Evolutionary conservation across 2,329 filamentous ascomycete genomes (phyloP).

Genomic region (Beauveria asiatica): DNA sequence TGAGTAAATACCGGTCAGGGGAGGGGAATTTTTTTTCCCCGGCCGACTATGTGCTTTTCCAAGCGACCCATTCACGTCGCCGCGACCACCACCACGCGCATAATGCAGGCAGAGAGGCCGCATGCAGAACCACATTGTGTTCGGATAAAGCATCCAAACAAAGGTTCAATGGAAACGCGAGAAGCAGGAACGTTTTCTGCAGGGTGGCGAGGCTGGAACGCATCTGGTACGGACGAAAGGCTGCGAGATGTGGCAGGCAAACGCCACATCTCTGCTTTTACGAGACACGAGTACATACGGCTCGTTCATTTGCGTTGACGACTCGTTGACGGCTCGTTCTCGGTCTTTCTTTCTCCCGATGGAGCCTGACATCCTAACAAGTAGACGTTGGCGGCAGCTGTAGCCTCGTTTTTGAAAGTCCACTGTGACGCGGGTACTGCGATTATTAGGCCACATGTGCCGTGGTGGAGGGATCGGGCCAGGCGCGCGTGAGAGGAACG

Average conservation of each 20-base stretch:
- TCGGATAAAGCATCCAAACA: no score
- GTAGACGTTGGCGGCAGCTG: background rate
- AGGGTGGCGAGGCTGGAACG: background rate
- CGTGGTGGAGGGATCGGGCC: background rate
- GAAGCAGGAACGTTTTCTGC: background rate
- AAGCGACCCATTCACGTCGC: no score
- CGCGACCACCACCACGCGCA: no score
- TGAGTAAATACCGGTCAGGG: background rate
- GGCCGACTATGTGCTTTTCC: background rate
- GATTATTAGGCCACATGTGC: conserved; percentile 5
- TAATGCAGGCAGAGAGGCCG: background rate
- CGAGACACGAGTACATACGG: background rate
- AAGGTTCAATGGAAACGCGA: no score
- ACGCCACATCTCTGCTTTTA: background rate
- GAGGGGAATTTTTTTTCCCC: background rate
- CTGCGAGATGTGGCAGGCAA: background rate
- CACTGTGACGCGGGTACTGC: background rate
- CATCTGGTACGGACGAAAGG: background rate
- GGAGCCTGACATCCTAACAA: no score
- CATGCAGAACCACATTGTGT: background rate
- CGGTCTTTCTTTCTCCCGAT: no score
- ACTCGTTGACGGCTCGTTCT: no score
- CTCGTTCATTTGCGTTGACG: background rate
- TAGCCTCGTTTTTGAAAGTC: conserved; percentile 2
- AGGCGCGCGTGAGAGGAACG: background rate